Evolutionary conservation across 768 basidiomycete species (phyloP), one percentile per base, ranked within the genome.

Genomic region (Neoboletus magnificus): DNA sequence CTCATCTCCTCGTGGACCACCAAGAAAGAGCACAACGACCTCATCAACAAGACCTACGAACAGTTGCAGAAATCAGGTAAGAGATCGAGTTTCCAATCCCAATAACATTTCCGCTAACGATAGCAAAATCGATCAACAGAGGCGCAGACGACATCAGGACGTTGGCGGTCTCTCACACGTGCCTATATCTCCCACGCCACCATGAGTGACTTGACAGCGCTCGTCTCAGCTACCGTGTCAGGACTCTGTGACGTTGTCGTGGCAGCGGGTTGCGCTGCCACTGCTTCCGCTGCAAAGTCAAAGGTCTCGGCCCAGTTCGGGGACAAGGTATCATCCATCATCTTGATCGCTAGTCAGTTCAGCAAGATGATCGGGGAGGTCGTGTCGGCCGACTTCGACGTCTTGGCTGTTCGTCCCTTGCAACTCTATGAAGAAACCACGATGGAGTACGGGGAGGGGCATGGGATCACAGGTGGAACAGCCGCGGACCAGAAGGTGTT

Each of bases 1-100:
- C n/a, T 54, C 33, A 41, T 62, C 4, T 57, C 55, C 3, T 56
- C 60, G 5, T 62, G 59, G 60, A 57, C 55, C 25, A 22, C 29
- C 36, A 36, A 60, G 22, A 35, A 46, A 1, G 54, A 13, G 1
- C 27, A 15, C 30, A 32, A 53, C 7, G 36, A 42, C 1, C 46
- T 52, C 5, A 40, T 60, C 35, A 35, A 46, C 5, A 9, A 33
- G 32, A 62, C 50, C 8, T 57, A 61, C 22, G 41, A 50, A 36
- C 20, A 22, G 7, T 13, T 57, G n/a, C 60, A 57, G 4, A 36
- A 36, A n/a, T 13, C 20, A 12, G 59, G 60, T 56, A 40, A 36
- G 44, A 16, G 12, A 10, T 44, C 7, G 4, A 32, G 6, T 18
- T 29, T 22, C 4, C n/a, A 36, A 27, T 20, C 13, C 18, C 9